phyloP scores from a whole-genome alignment of 2,329 filamentous ascomycete species.

The Trichoderma asperellum region DNA sequence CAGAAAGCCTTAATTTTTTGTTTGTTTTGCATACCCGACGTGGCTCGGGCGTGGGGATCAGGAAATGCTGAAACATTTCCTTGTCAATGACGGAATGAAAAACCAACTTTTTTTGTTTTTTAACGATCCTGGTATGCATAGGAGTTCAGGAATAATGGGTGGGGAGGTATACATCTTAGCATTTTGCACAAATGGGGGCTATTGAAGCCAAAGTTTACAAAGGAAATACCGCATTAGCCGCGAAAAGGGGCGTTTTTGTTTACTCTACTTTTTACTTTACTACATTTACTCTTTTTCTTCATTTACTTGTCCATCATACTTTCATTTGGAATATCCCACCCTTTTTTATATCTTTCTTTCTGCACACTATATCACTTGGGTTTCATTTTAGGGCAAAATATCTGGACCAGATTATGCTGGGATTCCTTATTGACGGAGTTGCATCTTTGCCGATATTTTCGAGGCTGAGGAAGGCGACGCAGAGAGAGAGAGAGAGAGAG shows the following conservation, averaged over 20 bases:
- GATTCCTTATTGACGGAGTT: background rate
- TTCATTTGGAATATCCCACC: constrained; percentile 1
- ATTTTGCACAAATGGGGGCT: constrained; percentile 26
- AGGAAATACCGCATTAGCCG: constrained; percentile 27
- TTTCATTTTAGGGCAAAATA: background rate
- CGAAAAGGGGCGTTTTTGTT: constrained; percentile 27
- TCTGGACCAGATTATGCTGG: constrained; percentile 8
- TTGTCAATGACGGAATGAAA: constrained; percentile 29
- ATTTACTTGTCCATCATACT: constrained; percentile 4
- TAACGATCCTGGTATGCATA: constrained; percentile 29
- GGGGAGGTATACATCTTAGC: constrained; percentile 20
- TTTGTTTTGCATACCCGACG: constrained; percentile 19
- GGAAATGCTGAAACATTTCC: constrained; percentile 14
- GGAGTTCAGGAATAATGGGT: constrained; percentile 24
- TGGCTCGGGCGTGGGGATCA: constrained; percentile 16
- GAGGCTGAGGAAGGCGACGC: constrained; percentile 13
- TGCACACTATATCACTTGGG: background rate
- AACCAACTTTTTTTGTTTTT: constrained; percentile 11
- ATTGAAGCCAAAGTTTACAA: constrained; percentile 11
- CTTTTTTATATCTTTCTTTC: background rate
- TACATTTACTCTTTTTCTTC: background rate
- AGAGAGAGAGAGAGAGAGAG: background rate
- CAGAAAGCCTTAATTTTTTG: background rate
- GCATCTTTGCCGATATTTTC: constrained; percentile 11
- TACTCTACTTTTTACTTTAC: background rate